Conservation (phyloP, 306 rosid species). For the Vachellia collinsii region DNA sequence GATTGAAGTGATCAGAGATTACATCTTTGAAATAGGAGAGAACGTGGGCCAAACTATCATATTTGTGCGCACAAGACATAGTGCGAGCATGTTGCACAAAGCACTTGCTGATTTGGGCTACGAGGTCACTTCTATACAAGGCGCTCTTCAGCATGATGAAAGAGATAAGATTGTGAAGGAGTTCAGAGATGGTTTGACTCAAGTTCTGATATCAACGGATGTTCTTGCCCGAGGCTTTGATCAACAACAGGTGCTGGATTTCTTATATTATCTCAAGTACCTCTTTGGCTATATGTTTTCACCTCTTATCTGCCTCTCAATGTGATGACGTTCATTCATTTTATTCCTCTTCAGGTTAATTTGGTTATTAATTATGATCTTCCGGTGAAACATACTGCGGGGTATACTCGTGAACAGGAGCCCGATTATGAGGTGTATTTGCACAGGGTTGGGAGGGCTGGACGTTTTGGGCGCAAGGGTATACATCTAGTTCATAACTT, state of each 20-base stretch:
- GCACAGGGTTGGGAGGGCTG: constrained; percentile 79
- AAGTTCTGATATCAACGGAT: constrained; percentile 81
- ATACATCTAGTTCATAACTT: constrained; percentile 29
- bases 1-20: constrained; percentile 61
- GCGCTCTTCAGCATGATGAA: constrained; percentile 58
- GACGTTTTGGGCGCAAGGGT: constrained; percentile 87
- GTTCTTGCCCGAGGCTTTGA: constrained; percentile 82
- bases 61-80: constrained; percentile 72
- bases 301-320: neutral
- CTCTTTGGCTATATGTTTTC: neutral
- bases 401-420: constrained; percentile 38
- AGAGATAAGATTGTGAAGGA: constrained; percentile 87
- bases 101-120: constrained; percentile 67
- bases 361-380: constrained; percentile 78
- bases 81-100: constrained; percentile 66
- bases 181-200: constrained; percentile 80
- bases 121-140: constrained; percentile 76
- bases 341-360: constrained; percentile 49
- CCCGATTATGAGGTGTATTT: constrained; percentile 78
- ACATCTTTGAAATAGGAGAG: constrained; percentile 82
- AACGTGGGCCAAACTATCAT: constrained; percentile 88
- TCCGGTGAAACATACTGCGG: constrained; percentile 53
- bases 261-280: neutral
- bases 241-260: constrained; percentile 65
- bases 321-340: constrained; percentile 15